Evolutionary conservation across 306 rosid genomes (phyloP), one percentile per base, ranked within the genome.

Genomic region (Gastrolobium bilobum): DNA sequence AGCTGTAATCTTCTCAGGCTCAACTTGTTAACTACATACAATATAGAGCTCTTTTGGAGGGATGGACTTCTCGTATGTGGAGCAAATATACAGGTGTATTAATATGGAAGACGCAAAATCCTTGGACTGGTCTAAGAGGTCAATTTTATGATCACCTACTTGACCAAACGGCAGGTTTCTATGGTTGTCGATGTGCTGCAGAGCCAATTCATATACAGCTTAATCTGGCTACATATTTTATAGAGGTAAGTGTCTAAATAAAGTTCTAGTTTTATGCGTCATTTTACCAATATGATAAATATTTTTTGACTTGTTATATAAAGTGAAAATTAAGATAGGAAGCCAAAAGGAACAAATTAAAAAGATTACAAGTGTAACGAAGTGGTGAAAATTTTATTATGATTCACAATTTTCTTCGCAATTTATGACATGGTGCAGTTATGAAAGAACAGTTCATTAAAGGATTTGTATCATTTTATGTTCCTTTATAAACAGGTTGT

Each of bases 111-210:
- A 91, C 98, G 34, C 97, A 91, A 78, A 92, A 92, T 86, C 98
- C 97, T 37, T 94, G 98, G 98, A 88, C 98, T 20, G 98, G 98
- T 81, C 91, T 94, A 50, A 89, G 97, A 85, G 98, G 98, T 68
- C 98, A 94, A 82, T 89, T 94, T 83, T 92, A 94, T n/a, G 97
- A 94, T 75, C 98, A 92, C 82, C 92, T 94, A 62, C 92, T 89
- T 46, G 97, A 94, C 87, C 98, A 92, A 82, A 94, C 93, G 0
- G 97, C 98, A 1, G 98, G 97, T 76, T 92, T 94, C 88, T 92
- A 88, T 87, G 97, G 97, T 40, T 94, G 97, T 85, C 91, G 95
- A 42, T 73, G 88, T 33, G 98, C 97, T 51, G 97, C 97, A 2
- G 98, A 94, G 78, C 93, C 97, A 52, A 79, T 94, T 77, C 98